Evolutionary conservation across 2,329 filamentous ascomycete genomes (phyloP).

Genomic region (Phialemonium atrogriseum): DNA sequence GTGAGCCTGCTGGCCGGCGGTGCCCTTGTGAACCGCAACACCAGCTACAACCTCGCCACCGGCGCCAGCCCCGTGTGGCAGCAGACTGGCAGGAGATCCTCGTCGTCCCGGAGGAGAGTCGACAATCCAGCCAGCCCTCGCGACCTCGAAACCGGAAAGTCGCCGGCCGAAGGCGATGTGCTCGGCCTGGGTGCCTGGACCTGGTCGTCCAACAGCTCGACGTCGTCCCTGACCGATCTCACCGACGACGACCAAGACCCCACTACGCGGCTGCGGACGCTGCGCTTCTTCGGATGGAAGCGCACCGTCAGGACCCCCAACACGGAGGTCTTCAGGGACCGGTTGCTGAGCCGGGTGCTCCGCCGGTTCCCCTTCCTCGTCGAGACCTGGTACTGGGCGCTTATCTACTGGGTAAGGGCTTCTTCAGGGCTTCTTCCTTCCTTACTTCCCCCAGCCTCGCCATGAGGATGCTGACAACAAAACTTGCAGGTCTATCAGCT

Average conservation of each 20-base stretch:
- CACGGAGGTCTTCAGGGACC: slow-evolving; percentile 49
- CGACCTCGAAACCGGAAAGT: slow-evolving; percentile 14
- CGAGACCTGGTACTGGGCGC: slow-evolving; percentile 70
- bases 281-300: slow-evolving; percentile 32
- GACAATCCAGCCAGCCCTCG: slow-evolving; percentile 11
- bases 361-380: slow-evolving; percentile 63
- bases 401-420: slow-evolving; percentile 67
- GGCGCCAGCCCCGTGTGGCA: slow-evolving; percentile 18
- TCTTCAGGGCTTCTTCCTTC: not conserved
- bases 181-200: slow-evolving; percentile 8
- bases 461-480: too few species aligned
- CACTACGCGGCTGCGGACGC: slow-evolving; percentile 13
- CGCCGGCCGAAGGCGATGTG: slow-evolving; percentile 7
- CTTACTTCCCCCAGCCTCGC: not conserved
- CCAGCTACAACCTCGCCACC: slow-evolving; percentile 8
- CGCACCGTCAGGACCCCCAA: slow-evolving; percentile 50
- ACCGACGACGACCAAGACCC: slow-evolving; percentile 8
- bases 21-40: slow-evolving; percentile 52
- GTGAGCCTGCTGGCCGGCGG: slow-evolving; percentile 51
- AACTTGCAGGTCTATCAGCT: slow-evolving; percentile 59
- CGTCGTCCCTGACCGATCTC: slow-evolving; percentile 2
- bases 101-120: too few species aligned
- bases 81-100: too few species aligned
- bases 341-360: slow-evolving; percentile 55
- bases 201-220: slow-evolving; percentile 14